These are phyloP conservation scores for Myxozyma mucilagina DNA, from an alignment of 805 yeast species.

Conservation along the genomic window DNA sequence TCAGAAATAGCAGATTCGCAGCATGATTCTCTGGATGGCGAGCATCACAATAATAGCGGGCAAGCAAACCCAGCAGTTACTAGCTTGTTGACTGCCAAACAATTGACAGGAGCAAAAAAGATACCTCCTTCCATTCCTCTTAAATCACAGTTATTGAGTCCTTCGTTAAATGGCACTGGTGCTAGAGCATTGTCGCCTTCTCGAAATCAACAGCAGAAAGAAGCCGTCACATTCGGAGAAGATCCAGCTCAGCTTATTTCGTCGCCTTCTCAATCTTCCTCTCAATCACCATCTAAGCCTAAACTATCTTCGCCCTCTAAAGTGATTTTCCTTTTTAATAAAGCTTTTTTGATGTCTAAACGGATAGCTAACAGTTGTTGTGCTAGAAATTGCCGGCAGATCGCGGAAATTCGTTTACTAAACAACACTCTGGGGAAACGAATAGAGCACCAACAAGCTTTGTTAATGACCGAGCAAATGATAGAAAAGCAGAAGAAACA, in stretches of 20 bases:
- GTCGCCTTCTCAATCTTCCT: not conserved
- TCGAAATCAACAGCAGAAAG: not conserved
- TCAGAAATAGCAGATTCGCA: not conserved
- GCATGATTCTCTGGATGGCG: not conserved
- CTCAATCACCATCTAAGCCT: not conserved
- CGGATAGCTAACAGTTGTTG: not conserved
- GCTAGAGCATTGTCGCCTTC: conserved; percentile 1
- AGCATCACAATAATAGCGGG: not conserved
- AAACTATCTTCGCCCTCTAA: conserved; percentile 1
- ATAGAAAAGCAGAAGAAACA: too few species aligned
- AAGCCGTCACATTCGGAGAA: not conserved
- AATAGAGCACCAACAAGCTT: too few species aligned
- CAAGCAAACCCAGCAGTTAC: not conserved
- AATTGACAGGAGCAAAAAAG: not conserved
- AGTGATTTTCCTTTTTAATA: not conserved
- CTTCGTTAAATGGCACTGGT: not conserved
- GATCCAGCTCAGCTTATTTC: not conserved
- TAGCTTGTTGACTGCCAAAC: not conserved
- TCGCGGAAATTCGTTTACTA: not conserved
- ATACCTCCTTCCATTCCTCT: conserved; percentile 4
- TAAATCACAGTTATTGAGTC: not conserved
- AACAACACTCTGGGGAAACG: too few species aligned
- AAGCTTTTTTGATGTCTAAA: not conserved
- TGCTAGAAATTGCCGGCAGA: not conserved
- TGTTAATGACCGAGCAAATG: too few species aligned